Base-by-base conservation (phyloP, 805 yeast species). In the Maudiozyma serrabonitensis region DNA sequence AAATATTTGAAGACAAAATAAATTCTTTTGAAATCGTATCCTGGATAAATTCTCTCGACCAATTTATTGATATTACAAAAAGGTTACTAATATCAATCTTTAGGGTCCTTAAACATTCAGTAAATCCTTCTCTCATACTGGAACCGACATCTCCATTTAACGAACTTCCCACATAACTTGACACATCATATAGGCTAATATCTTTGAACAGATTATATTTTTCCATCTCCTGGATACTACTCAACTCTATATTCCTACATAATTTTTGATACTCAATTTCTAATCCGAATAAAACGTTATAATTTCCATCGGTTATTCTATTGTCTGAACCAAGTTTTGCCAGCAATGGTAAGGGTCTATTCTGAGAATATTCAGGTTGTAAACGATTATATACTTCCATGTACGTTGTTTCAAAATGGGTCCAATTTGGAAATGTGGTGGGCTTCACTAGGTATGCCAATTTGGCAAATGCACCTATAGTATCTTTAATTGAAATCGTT, bases 1-100 rank as follows among this genome's bases (percentile, higher is more conserved):
- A 54, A 6, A 61, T 55, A 23, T 58, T 52, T 1, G 48, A 41
- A 9, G 38, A 21, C 6, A 47, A 41, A 4, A 56, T 42, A 1
- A 25, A 13, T 5, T 46, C 45, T 4, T 18, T 35, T 12, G 49
- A 57, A 9, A 61, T 46, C 5, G 57, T 40, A n/a, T 46, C 41
- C 28, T 48, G 45, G 13, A 64, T 63, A 42, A 64, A 62, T 39
- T 62, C 64, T 16, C 45, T 44, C 13, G 65, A 62, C 69, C 69
- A 64, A 48, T 63, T 63, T 7, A 64, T 52, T 1, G 68, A 63
- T 6, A 64, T 23, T n/a, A 64, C 43, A 41, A 57, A 57, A 21
- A 59, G 51, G 9, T 49, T 48, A 21, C 47, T 42, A 21, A 42
- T 42, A 35, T 50, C 13, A 31, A 51, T 13, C 18, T 41, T 37